Percentiles rank a stretch among this genome's conserved stretches.
Conservation (phyloP, 345 rosid species). For the Ricinus communis region DNA sequence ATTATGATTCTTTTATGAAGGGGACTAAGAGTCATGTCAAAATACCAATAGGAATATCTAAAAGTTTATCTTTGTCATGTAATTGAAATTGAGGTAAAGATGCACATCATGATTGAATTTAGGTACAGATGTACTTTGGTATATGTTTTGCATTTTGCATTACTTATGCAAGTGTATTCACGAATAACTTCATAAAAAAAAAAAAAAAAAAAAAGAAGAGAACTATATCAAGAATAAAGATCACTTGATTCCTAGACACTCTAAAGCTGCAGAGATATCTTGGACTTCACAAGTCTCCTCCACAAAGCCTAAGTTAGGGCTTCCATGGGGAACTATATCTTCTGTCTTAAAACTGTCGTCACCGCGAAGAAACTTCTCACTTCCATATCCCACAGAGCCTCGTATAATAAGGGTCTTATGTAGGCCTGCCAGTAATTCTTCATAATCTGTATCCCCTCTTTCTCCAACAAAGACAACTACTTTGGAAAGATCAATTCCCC, state of each 20-base stretch:
- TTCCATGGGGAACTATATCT: constrained; percentile 47
- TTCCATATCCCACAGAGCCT: constrained; percentile 54
- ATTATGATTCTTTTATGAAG: neutral
- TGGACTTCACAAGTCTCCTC: constrained; percentile 42
- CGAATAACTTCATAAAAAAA: neutral
- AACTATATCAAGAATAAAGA: neutral
- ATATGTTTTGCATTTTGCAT: constrained; percentile 15
- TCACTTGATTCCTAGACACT: constrained; percentile 50
- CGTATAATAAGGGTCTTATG: constrained; percentile 63
- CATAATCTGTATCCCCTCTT: constrained; percentile 81
- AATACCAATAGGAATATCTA: neutral
- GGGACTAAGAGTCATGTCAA: neutral
- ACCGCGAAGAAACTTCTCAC: constrained; percentile 57
- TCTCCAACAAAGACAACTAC: constrained; percentile 68
- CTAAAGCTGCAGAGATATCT: constrained; percentile 50
- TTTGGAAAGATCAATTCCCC: constrained; percentile 74
- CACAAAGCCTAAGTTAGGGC: constrained; percentile 44
- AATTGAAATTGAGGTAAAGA: constrained; percentile 8
- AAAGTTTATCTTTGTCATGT: neutral
- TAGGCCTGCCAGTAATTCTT: constrained; percentile 66
- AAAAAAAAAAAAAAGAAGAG: too few species aligned
- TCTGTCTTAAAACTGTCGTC: constrained; percentile 61
- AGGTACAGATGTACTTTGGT: constrained; percentile 12
- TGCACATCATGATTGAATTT: constrained; percentile 6
- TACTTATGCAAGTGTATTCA: constrained; percentile 12